Evolutionary conservation across 768 basidiomycete genomes (phyloP).

Genomic region (Neoboletus subvelutipes): DNA sequence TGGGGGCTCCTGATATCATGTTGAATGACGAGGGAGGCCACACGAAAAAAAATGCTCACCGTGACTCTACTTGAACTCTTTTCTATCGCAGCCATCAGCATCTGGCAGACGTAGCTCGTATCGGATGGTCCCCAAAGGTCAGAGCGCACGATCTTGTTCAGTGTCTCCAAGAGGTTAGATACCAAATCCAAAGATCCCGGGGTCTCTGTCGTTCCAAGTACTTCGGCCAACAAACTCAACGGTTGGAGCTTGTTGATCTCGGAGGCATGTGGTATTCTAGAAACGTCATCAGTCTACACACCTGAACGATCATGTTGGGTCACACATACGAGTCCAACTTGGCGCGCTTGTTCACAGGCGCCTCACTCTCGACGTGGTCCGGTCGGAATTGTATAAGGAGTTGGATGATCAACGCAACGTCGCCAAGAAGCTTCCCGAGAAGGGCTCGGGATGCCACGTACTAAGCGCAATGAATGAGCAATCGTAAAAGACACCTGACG

Average conservation of each 20-base stretch:
- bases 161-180: conserved; percentile 65
- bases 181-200: conserved; percentile 73
- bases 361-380: conserved; percentile 35
- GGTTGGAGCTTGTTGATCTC: conserved; percentile 44
- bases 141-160: conserved; percentile 63
- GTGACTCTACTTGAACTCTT: conserved; percentile 54
- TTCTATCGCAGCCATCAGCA: conserved; percentile 80
- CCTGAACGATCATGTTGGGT: conserved; percentile 10
- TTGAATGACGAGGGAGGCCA: background rate
- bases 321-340: conserved; percentile 62
- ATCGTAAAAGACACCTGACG: background rate
- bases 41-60: conserved; percentile 37
- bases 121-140: conserved; percentile 58
- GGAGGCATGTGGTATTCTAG: conserved; percentile 22
- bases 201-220: conserved; percentile 60
- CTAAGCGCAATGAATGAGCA: conserved; percentile 27
- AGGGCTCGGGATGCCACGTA: conserved; percentile 48
- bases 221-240: conserved; percentile 64
- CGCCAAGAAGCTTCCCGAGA: conserved; percentile 47
- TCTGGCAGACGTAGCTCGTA: conserved; percentile 75
- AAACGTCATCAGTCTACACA: background rate
- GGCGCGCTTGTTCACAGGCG: conserved; percentile 62
- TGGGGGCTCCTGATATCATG: conserved; percentile 46
- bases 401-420: conserved; percentile 51
- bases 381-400: conserved; percentile 55